Evolutionary conservation across 2,329 filamentous ascomycete genomes (phyloP).

Genomic region (Cladophialophora exuberans): DNA sequence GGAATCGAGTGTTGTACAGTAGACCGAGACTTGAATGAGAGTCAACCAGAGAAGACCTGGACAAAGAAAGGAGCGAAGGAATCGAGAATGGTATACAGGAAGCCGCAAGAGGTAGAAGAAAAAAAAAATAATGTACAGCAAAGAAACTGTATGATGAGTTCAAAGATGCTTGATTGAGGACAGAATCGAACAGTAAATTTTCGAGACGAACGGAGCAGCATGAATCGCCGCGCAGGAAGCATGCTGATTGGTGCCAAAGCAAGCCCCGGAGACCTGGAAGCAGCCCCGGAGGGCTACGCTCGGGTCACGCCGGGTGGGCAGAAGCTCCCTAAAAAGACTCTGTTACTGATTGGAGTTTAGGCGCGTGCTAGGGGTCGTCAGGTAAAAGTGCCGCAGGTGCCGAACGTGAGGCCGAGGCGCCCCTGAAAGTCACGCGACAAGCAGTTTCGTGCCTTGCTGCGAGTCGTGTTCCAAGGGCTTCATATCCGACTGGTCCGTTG

Average conservation of each 20-base stretch:
- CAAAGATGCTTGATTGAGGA: slow-evolving; percentile 2
- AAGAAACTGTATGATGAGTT: slow-evolving; percentile 9
- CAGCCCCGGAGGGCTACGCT: slow-evolving; percentile 1
- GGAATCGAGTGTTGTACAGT: slow-evolving; percentile 30
- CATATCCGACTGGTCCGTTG: no score
- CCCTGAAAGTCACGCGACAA: neutral
- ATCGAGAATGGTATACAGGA: slow-evolving; percentile 32
- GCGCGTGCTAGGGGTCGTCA: neutral
- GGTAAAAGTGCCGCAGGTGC: neutral
- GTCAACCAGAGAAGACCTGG: slow-evolving; percentile 14
- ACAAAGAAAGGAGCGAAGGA: slow-evolving; percentile 25
- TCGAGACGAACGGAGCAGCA: slow-evolving; percentile 1
- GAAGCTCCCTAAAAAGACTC: neutral
- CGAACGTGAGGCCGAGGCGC: slow-evolving; percentile 3
- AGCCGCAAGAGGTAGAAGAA: neutral
- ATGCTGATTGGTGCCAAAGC: slow-evolving; percentile 3
- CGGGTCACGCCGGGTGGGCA: slow-evolving; percentile 7
- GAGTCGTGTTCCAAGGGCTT: no score
- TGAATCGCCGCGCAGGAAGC: slow-evolving; percentile 6
- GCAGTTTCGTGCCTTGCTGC: neutral
- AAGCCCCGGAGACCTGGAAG: slow-evolving; percentile 8
- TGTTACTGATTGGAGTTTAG: slow-evolving; percentile 2
- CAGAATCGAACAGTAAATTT: slow-evolving; percentile 9
- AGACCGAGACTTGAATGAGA: slow-evolving; percentile 8
- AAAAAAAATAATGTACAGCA: slow-evolving; percentile 23